A percentile compares a stretch with the other conserved stretches of the same genome.
Evolutionary conservation across 2,329 filamentous ascomycete genomes (phyloP).

Genomic region (Fonsecaea monophora): DNA sequence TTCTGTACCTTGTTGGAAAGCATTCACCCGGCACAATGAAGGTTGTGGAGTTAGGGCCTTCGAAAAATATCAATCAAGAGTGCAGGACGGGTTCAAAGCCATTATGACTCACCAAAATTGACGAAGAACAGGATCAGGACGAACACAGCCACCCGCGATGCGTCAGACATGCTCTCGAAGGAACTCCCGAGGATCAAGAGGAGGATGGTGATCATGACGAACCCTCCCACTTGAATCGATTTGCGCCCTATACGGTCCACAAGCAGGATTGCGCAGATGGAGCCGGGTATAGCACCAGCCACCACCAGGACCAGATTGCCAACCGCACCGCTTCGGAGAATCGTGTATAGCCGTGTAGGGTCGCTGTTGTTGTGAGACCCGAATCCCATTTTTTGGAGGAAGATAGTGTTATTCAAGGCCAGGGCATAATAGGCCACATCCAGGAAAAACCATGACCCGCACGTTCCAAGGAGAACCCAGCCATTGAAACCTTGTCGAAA

Average conservation of each 20-base stretch:
- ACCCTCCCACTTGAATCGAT: conserved; percentile 72
- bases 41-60: conserved; percentile 67
- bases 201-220: conserved; percentile 65
- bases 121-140: conserved; percentile 70
- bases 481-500: conserved; percentile 74
- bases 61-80: background rate
- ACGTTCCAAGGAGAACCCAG: conserved; percentile 76
- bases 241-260: conserved; percentile 78
- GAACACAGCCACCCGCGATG: conserved; percentile 65
- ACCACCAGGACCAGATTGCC: conserved; percentile 80
- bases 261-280: conserved; percentile 78
- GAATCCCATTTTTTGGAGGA: conserved; percentile 75
- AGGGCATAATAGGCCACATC: conserved; percentile 70
- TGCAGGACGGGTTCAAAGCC: background rate
- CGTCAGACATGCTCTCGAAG: conserved; percentile 57
- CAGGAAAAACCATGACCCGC: conserved; percentile 82
- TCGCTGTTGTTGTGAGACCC: conserved; percentile 61
- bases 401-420: conserved; percentile 75
- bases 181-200: conserved; percentile 69
- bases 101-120: conserved; percentile 59
- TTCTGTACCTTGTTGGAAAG: conserved; percentile 68
- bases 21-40: conserved; percentile 70
- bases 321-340: conserved; percentile 74
- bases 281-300: conserved; percentile 78
- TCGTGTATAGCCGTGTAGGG: conserved; percentile 62